Evolutionary conservation across 2,329 filamentous ascomycete species (phyloP), one percentile per base, ranked within the genome.

Genomic region (Exophiala spinifera): DNA sequence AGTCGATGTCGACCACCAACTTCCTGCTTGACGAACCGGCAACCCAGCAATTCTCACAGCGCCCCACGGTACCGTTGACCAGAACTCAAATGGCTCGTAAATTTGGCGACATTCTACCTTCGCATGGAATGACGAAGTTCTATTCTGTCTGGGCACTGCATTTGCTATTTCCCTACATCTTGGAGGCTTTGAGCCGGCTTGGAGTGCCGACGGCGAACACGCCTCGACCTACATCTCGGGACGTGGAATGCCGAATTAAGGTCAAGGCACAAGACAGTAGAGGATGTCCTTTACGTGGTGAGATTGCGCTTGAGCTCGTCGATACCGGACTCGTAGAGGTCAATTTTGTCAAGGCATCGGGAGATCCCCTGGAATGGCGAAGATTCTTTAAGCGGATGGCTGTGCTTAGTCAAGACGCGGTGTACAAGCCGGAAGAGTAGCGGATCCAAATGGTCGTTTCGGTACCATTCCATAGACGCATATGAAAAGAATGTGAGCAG

Each of bases 341-440:
- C 23, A 81, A 90, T 48, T 97, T 99, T 68, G 82, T 95, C 62
- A 99, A 99, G 74, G 81, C 89, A 50, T 96, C 96, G 74, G 94
- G 94, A 4, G 94, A 99, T 75, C 94, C 94, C 4, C 74, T 99
- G 46, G 92, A 97, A 75, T 99, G 95, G 94, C 83, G 94, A 57
- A 79, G 94, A 31, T 90, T 99, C 69, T 99, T 99, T 78, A 99
- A 99, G 74, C 91, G 90, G 71, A 82, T 96, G n/a, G 89, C 89
- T 25, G 78, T 95, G 60, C 77, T 92, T 56, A 95, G 91, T 73
- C 89, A 89, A 67, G 90, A 96, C 67, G 90, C 84, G 7, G 86
- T 97, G 42, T 88, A 84, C 69, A 79, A 79, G 61, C 82, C 81
- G 44, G 75, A 80, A 54, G 65, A 65, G 51, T 74, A 54, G 53